Evolutionary conservation across 2,329 filamentous ascomycete species (phyloP).

Genomic region (Ophiostoma montium): DNA sequence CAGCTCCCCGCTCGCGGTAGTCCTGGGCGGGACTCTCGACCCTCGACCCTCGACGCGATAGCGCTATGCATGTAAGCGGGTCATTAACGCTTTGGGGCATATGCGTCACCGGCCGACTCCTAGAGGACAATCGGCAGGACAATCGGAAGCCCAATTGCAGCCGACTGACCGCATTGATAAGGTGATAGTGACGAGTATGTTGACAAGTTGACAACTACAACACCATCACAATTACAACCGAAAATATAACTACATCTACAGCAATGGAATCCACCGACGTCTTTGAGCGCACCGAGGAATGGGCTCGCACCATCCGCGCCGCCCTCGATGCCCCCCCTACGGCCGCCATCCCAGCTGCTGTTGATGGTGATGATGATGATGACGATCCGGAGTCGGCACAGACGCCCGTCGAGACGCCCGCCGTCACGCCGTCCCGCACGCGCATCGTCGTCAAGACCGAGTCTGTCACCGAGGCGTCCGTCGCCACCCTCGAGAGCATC

Average conservation of each 20-base stretch:
- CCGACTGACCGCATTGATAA: background rate
- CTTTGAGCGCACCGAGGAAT: constrained; percentile 32
- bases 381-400: constrained; percentile 4
- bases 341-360: too few species aligned
- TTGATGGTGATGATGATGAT: too few species aligned
- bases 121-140: too few species aligned
- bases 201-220: background rate
- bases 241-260: too few species aligned
- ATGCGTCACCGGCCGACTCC: background rate
- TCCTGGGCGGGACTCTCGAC: too few species aligned
- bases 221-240: too few species aligned
- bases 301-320: constrained; percentile 46
- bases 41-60: too few species aligned
- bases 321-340: constrained; percentile 40
- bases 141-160: too few species aligned
- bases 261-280: constrained; percentile 1
- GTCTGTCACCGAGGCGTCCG: background rate
- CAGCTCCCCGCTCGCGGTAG: too few species aligned
- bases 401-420: background rate
- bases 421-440: constrained; percentile 3
- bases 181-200: background rate
- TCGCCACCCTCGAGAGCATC: background rate
- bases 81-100: background rate
- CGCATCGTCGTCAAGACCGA: background rate
- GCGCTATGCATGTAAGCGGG: background rate